These are phyloP conservation scores for Verticillium klebahnii DNA, from an alignment of 2,329 filamentous ascomycete genomes.

Conservation along the genomic window DNA sequence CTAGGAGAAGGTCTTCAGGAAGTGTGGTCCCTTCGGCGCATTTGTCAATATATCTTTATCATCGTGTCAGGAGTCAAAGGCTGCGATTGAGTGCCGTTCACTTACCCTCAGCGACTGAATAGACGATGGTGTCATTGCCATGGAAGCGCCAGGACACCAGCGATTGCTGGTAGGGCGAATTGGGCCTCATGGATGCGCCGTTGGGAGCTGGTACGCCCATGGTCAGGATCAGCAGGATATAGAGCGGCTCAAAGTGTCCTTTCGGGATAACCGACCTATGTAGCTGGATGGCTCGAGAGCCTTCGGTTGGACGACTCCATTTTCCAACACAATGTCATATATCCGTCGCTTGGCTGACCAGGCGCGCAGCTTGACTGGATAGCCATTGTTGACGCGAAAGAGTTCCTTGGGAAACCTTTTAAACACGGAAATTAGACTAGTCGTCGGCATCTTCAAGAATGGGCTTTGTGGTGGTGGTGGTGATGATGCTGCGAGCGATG, in stretches of 20 bases:
- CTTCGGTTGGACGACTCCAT: conserved; percentile 4
- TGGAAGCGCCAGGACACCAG: not conserved
- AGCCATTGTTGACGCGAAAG: conserved; percentile 12
- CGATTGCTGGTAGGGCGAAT: not conserved
- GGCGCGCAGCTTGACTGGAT: conserved; percentile 3
- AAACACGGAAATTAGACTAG: conserved; percentile 5
- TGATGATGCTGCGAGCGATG: not conserved
- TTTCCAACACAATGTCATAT: conserved; percentile 4
- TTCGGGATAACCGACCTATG: conserved; percentile 5
- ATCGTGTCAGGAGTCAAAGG: not conserved
- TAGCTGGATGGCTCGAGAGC: conserved; percentile 7
- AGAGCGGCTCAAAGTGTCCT: not conserved
- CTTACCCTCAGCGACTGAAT: not conserved
- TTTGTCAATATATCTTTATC: not conserved
- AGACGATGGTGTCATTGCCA: not conserved
- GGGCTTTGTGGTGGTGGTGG: not conserved
- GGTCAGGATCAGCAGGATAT: not conserved
- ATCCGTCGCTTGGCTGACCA: conserved; percentile 7
- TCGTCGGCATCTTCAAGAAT: conserved; percentile 1
- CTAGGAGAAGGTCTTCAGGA: not conserved
- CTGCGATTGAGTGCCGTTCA: not conserved
- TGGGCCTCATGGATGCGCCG: not conserved
- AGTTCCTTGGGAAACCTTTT: conserved; percentile 9
- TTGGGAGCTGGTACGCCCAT: conserved; percentile 5
- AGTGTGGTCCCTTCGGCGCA: not conserved